Percentiles rank a stretch among this genome's conserved stretches.
phyloP scores from a whole-genome alignment of 139 green algal genomes.

The Trebouxia sp. region DNA sequence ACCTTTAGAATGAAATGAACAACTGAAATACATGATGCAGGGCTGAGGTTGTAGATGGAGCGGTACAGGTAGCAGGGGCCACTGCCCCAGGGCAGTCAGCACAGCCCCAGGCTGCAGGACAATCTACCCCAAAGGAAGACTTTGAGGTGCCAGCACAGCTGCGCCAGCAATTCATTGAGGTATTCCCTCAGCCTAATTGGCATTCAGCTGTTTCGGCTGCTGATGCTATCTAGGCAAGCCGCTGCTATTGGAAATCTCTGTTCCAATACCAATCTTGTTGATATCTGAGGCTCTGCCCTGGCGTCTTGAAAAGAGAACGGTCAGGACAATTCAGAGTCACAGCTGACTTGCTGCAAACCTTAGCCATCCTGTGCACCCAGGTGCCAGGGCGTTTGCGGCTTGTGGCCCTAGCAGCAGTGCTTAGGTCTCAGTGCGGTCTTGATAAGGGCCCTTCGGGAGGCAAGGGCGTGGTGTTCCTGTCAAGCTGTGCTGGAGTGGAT shows the following conservation, averaged over 20 bases:
- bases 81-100: not conserved
- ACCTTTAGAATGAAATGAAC: no score
- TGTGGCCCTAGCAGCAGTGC: conserved; percentile 66
- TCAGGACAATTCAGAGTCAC: no score
- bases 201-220: not conserved
- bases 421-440: conserved; percentile 32
- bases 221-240: no score
- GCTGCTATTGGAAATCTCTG: no score
- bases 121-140: conserved; percentile 25
- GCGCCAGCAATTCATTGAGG: conserved; percentile 77
- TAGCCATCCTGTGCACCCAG: not conserved
- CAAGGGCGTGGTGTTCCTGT: conserved; percentile 95
- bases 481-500: conserved; percentile 88
- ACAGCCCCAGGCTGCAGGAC: not conserved
- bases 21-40: no score
- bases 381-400: conserved; percentile 80
- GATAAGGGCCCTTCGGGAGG: not conserved
- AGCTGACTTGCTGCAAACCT: not conserved
- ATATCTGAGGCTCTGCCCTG: no score
- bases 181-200: not conserved
- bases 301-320: no score
- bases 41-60: not conserved
- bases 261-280: no score
- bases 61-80: not conserved
- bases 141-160: conserved; percentile 77